Percentiles rank a stretch among this genome's conserved stretches.
Conservation (phyloP, 164 flowering plant genomes). For the Echeveria elegans region DNA sequence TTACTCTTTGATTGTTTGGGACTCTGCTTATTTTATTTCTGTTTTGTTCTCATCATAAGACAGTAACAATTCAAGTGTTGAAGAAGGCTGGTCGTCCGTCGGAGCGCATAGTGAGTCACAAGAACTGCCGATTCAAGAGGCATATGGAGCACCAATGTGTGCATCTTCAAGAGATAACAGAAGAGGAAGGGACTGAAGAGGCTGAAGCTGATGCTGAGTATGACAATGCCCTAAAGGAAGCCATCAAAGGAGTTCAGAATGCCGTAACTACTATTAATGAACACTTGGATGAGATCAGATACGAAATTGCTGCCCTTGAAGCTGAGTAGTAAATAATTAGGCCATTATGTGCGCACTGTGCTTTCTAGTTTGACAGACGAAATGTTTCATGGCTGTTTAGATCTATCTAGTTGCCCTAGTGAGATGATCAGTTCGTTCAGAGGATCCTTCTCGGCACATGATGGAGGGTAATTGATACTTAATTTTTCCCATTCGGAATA, state of each 20-base stretch:
- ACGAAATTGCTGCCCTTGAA: neutral
- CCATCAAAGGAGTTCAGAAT: constrained; percentile 63
- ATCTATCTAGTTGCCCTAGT: too few species aligned
- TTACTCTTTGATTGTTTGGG: too few species aligned
- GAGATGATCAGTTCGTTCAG: too few species aligned
- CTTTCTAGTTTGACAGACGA: too few species aligned
- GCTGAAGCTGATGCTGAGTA: constrained; percentile 91
- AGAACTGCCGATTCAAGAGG: constrained; percentile 51
- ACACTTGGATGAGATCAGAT: neutral
- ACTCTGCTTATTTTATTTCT: neutral
- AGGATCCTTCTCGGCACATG: too few species aligned
- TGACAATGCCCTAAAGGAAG: constrained; percentile 72
- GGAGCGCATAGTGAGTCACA: constrained; percentile 70
- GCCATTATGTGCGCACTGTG: too few species aligned
- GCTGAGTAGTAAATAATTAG: too few species aligned
- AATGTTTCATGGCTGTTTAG: too few species aligned
- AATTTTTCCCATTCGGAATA: too few species aligned
- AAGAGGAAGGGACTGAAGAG: constrained; percentile 85
- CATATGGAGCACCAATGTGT: constrained; percentile 72
- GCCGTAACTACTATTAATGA: neutral
- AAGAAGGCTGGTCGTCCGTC: constrained; percentile 97
- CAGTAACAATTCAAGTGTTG: constrained; percentile 79
- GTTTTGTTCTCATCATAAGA: constrained; percentile 27
- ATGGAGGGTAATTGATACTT: too few species aligned
- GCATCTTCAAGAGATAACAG: constrained; percentile 69